phyloP scores from a whole-genome alignment of 2,329 filamentous ascomycete genomes.

The Talaromyces sp. region DNA sequence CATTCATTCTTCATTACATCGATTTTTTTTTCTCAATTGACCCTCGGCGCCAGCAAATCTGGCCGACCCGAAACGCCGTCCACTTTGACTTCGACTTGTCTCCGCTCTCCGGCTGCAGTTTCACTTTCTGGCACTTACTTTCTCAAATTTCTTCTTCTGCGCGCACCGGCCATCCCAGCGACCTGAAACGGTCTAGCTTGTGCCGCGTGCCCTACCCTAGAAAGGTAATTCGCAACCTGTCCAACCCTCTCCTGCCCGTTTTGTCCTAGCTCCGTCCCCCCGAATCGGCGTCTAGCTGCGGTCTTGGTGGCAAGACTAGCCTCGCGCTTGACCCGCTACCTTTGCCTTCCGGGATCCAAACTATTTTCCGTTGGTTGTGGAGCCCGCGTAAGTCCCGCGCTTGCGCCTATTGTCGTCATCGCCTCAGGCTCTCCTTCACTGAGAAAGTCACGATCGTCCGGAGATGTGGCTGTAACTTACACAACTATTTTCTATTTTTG shows the following conservation, averaged over 20 bases:
- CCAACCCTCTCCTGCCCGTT: background rate
- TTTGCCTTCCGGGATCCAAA: background rate
- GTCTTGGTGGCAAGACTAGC: background rate
- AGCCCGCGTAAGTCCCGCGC: conserved; percentile 1
- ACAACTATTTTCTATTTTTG: background rate
- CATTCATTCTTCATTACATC: background rate
- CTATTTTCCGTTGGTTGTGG: conserved; percentile 3
- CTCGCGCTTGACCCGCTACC: background rate
- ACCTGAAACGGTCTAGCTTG: conserved; percentile 14
- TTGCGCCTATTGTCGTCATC: conserved; percentile 16
- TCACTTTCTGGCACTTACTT: background rate
- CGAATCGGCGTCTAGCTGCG: background rate
- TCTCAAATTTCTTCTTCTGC: background rate
- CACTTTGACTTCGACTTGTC: background rate
- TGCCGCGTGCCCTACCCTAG: background rate
- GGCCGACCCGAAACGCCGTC: background rate
- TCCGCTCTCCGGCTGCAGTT: conserved; percentile 2
- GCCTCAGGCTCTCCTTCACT: background rate
- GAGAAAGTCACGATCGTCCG: background rate
- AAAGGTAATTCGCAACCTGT: conserved; percentile 9
- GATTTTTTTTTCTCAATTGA: background rate
- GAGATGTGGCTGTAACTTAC: background rate
- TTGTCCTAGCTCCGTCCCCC: background rate
- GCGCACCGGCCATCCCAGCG: conserved; percentile 3
- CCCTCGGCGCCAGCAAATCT: background rate